Evolutionary conservation across 1,284 basidiomycete genomes (phyloP), one percentile per base, ranked within the genome.

Genomic region (Fomitopsis schrenkii): DNA sequence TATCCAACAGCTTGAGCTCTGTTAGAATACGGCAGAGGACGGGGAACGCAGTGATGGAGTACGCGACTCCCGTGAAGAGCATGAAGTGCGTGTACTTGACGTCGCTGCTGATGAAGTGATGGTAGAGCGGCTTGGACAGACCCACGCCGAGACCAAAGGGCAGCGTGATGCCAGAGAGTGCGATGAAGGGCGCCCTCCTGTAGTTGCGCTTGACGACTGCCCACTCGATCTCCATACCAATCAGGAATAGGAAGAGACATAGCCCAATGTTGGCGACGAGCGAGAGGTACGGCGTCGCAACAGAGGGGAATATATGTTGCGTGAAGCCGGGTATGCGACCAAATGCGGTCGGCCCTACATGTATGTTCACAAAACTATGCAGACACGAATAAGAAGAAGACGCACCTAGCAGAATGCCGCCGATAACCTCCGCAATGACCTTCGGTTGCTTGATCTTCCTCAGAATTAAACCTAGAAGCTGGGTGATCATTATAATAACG

Each of bases 1-100:
- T 97, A 64, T 97, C 92, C 59, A 98, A 83, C 1, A 99, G 81
- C 75, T 90, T 89, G 38, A 91, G 79, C 69, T 90, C 88, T 0
- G 90, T 89, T 55, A 95, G 78, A 66, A 95, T 94, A 55, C 97
- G 90, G 73, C 96, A 98, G 4, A 98, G 83, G 4, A 99, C 96
- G 0, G 91, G 93, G 73, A 97, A 97, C 0, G 95, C 95, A 0
- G 95, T 98, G 74, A 98, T 98, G 2, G 91, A 90, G 77, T 89
- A 94, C 0, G 95, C 90, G 17, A 97, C 93, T 55, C 94, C 94
- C 45, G 93, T 88, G 75, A 98, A 98, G 46, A 99, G 87, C 81
- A 98, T 86, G 75, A 98, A 98, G 72, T 97, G 84, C 1, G 93
- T 89, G 73, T 93, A 81, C 48, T 86, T 77, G 60, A 90, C 84